A percentile compares a stretch with the other conserved stretches of the same genome.
Conservation (phyloP, 2,329 filamentous ascomycete genomes). For the Curvularia verruculosa region DNA sequence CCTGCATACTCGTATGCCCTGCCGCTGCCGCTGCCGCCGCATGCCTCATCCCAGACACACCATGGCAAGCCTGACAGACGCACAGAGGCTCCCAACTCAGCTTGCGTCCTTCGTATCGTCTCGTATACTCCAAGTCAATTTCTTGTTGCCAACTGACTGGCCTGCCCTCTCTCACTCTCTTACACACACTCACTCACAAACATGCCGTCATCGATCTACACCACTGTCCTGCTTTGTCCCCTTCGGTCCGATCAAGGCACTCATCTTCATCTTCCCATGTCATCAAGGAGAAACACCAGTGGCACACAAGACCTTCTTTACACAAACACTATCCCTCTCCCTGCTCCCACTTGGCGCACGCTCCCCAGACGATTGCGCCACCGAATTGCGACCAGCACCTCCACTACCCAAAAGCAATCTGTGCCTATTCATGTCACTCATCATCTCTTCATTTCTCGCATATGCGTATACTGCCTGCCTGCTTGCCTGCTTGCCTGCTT, state of each 20-base stretch:
- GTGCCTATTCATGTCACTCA: conserved; percentile 1
- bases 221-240: neutral
- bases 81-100: no score
- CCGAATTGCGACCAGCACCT: conserved; percentile 1
- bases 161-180: no score
- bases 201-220: conserved; percentile 4
- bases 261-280: neutral
- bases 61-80: no score
- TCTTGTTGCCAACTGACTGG: no score
- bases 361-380: conserved; percentile 2
- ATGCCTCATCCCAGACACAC: neutral
- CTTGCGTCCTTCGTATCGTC: no score
- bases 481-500: conserved; percentile 1
- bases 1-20: no score
- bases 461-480: neutral
- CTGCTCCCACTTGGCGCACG: conserved; percentile 1
- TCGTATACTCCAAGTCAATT: no score
- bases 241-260: conserved; percentile 13
- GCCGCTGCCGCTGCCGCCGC: conserved; percentile 6
- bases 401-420: conserved; percentile 1
- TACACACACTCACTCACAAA: neutral
- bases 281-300: conserved; percentile 7
- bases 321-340: conserved; percentile 6
- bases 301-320: conserved; percentile 6
- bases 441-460: neutral